Percentiles rank a stretch among this genome's conserved stretches.
phyloP scores from a whole-genome alignment of 2,329 filamentous ascomycete species.

The Akanthomyces uredinophilus region DNA sequence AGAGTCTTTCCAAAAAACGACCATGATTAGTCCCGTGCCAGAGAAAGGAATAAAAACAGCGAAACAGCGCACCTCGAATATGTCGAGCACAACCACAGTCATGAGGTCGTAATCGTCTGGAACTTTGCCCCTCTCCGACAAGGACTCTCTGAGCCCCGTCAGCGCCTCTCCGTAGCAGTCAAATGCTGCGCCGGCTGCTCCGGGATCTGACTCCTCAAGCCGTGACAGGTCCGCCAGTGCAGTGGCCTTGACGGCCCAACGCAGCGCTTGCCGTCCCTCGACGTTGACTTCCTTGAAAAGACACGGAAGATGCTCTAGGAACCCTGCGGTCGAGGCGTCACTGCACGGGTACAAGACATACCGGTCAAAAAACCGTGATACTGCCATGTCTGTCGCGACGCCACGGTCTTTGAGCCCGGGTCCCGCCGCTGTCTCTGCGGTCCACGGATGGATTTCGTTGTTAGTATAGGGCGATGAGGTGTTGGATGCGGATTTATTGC shows the following conservation, averaged over 20 bases:
- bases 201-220: conserved; percentile 17
- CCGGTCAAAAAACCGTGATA: conserved; percentile 32
- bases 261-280: conserved; percentile 31
- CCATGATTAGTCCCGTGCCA: background rate
- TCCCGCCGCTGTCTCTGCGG: background rate
- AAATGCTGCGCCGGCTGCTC: conserved; percentile 24
- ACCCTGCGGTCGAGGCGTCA: conserved; percentile 31
- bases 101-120: conserved; percentile 37
- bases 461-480: background rate
- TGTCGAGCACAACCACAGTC: conserved; percentile 35
- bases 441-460: background rate
- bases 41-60: background rate
- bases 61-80: conserved; percentile 31
- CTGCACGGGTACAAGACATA: conserved; percentile 35
- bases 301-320: conserved; percentile 34
- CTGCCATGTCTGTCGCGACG: conserved; percentile 24
- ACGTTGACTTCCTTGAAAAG: conserved; percentile 35
- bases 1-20: conserved; percentile 23
- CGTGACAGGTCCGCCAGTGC: conserved; percentile 30
- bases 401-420: background rate
- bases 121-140: conserved; percentile 26
- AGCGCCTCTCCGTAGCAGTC: conserved; percentile 33
- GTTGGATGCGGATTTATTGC: background rate
- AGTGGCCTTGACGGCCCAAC: conserved; percentile 34
- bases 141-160: conserved; percentile 27